Evolutionary conservation across 2,329 filamentous ascomycete genomes (phyloP).

Genomic region (Ophiostoma ulmi): DNA sequence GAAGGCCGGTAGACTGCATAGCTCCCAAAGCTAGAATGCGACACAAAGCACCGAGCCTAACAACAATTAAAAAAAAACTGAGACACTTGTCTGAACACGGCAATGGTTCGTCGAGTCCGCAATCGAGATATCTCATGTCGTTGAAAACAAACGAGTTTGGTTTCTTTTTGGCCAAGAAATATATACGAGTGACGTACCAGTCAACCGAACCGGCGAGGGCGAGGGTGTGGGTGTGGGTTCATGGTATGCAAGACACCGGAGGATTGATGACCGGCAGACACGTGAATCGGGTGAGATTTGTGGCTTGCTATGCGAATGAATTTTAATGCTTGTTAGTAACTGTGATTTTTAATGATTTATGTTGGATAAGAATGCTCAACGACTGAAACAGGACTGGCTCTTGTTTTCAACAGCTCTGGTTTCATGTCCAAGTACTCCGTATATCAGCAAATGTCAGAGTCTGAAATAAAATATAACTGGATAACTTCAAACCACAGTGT

Average conservation of each 20-base stretch:
- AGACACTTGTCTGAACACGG: not conserved
- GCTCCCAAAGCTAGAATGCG: too few relatives aligned
- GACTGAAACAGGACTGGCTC: too few relatives aligned
- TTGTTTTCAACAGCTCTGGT: too few relatives aligned
- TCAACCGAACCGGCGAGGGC: not conserved
- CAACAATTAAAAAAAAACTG: too few relatives aligned
- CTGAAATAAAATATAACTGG: too few relatives aligned
- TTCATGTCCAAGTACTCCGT: too few relatives aligned
- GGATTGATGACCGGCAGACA: constrained; percentile 8
- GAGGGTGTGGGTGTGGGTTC: not conserved
- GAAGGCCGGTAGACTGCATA: not conserved
- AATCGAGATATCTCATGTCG: not conserved
- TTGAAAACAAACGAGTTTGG: not conserved
- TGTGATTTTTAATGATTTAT: too few relatives aligned
- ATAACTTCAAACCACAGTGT: too few relatives aligned
- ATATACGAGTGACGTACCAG: too few relatives aligned
- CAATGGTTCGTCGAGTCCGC: not conserved
- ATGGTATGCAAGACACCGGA: not conserved
- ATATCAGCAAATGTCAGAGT: too few relatives aligned
- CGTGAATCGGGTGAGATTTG: not conserved
- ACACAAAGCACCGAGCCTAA: too few relatives aligned
- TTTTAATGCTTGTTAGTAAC: too few relatives aligned
- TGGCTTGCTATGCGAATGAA: not conserved
- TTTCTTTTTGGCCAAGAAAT: not conserved
- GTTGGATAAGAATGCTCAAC: not conserved